phyloP scores from a whole-genome alignment of 495 filamentous ascomycete species.

The Aspergillus bridgeri region DNA sequence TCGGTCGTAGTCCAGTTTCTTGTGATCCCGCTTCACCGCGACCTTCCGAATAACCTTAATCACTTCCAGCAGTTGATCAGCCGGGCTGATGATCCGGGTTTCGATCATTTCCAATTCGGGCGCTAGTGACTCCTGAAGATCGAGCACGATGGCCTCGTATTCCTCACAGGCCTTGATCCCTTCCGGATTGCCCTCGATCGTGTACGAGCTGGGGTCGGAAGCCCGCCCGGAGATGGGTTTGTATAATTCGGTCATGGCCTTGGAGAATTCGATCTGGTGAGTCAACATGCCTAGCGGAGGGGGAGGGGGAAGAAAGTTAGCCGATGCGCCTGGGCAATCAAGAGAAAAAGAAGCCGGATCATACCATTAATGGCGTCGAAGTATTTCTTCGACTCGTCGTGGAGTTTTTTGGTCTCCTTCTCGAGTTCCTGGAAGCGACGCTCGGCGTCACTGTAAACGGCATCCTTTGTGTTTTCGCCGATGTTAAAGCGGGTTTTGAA shows the following conservation, averaged over 20 bases:
- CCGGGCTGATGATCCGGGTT: constrained; percentile 84
- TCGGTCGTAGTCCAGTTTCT: constrained; percentile 94
- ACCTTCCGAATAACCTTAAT: constrained; percentile 93
- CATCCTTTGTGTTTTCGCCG: constrained; percentile 88
- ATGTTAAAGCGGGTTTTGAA: constrained; percentile 91
- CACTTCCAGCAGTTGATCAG: constrained; percentile 89
- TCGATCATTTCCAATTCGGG: constrained; percentile 99
- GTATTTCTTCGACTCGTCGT: constrained; percentile 92
- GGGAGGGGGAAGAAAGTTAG: constrained; percentile 10
- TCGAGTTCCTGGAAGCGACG: constrained; percentile 92
- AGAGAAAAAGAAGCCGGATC: not conserved
- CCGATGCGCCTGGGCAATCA: not conserved
- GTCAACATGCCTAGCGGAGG: constrained; percentile 71
- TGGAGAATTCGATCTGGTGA: constrained; percentile 98
- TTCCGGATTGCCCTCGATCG: constrained; percentile 82
- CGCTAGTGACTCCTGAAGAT: constrained; percentile 80
- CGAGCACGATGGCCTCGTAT: constrained; percentile 87
- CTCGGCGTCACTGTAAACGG: constrained; percentile 92
- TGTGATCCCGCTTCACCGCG: constrained; percentile 87
- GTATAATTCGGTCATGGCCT: constrained; percentile 93
- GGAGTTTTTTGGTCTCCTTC: constrained; percentile 90
- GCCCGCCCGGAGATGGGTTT: constrained; percentile 95
- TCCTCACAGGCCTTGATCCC: constrained; percentile 95
- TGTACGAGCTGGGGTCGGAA: constrained; percentile 83
- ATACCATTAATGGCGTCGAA: constrained; percentile 92